Evolutionary conservation across 2,329 filamentous ascomycete species (phyloP).

Genomic region (Ascocoryne sarcoides): DNA sequence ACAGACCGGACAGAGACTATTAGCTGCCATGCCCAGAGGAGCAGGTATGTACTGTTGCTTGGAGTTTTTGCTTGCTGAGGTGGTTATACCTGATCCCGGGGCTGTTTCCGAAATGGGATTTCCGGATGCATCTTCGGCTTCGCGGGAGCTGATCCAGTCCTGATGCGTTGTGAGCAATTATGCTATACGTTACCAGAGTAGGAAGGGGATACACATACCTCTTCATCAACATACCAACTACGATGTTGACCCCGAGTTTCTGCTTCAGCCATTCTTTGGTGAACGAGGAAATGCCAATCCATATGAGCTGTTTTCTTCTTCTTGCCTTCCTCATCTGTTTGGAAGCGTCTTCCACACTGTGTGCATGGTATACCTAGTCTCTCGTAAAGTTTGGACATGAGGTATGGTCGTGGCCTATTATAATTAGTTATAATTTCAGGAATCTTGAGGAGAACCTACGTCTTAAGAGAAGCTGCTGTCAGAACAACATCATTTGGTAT

Average conservation of each 20-base stretch:
- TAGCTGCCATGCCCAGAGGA: constrained; percentile 68
- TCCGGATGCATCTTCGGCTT: constrained; percentile 58
- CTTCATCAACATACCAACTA: constrained; percentile 90
- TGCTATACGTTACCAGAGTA: no score
- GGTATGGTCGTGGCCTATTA: constrained; percentile 59
- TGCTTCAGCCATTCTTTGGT: constrained; percentile 78
- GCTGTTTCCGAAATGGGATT: constrained; percentile 32
- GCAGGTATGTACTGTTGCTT: constrained; percentile 67
- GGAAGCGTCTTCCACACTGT: constrained; percentile 84
- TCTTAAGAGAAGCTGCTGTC: constrained; percentile 61
- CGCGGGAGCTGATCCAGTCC: constrained; percentile 86
- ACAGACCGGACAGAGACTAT: constrained; percentile 83
- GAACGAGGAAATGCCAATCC: constrained; percentile 97
- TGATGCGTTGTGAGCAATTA: constrained; percentile 30
- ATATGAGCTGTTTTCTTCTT: constrained; percentile 85
- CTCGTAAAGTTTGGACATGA: constrained; percentile 70
- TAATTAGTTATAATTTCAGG: constrained; percentile 10
- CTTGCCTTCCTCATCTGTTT: constrained; percentile 65
- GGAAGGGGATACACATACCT: constrained; percentile 44
- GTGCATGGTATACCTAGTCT: constrained; percentile 79
- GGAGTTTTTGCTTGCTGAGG: constrained; percentile 33
- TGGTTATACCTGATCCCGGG: constrained; percentile 27
- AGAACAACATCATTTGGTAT: constrained; percentile 45
- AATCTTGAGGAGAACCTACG: constrained; percentile 41
- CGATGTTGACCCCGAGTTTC: constrained; percentile 81